Base-by-base conservation (phyloP, 495 filamentous ascomycete genomes). In the Pyrenula massariospora region DNA sequence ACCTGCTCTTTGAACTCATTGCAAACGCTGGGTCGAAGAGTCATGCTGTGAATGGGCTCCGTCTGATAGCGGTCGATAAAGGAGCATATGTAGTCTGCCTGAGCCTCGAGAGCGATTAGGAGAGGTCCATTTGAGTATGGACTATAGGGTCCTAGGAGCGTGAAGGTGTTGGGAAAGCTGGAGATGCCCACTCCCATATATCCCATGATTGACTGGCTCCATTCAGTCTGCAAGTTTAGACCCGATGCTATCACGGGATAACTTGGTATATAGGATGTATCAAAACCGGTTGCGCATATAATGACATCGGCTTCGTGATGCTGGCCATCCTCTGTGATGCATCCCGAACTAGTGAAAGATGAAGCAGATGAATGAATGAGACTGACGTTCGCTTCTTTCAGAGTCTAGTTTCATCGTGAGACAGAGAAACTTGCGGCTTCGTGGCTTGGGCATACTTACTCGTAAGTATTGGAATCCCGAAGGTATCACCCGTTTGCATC, bases 111-210 rank as follows among this genome's bases (percentile, higher is more conserved):
- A 25, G 74, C 56, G 24, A 73, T 59, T 22, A 74, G 63, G 12
- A 24, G 10, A 5, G 50, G 19, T 8, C 75, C 76, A 53, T 76
- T 74, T 0, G 72, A 77, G 1, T 53, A 23, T 10, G 60, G 60
- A 10, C 50, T 55, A 25, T 51, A 60, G 1, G 62, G 56, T 1
- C 59, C 62, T 1, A 24, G n/a, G 47, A 53, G 59, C 8, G 48
- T 70, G 64, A 83, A 79, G 56, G 77, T 76, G 58, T 84, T 84
- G 0, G 81, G 80, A 60, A 83, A 82, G 2, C 67, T 65, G 50
- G 75, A 68, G 21, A 77, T 66, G 15, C 75, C 72, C 12, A 75
- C 71, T 12, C 73, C 75, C 31, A 78, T 71, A 60, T 84, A 84
- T 10, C 72, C 67, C 48, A 70, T 66, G 0, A 77, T 62, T 1